Conservation (phyloP, 2,329 filamentous ascomycete genomes). For the Reticulascus tulasneorum region DNA sequence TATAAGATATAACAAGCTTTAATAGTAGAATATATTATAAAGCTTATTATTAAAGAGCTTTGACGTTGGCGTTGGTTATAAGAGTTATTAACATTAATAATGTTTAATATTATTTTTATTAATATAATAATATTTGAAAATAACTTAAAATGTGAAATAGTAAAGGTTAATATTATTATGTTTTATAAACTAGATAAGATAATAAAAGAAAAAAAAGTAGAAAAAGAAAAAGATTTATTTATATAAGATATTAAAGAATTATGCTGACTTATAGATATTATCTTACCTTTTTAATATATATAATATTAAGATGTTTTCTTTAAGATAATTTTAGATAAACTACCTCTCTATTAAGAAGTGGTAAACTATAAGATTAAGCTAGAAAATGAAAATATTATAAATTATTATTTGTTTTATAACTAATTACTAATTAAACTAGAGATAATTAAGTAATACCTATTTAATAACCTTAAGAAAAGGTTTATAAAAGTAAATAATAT, state of each 20-base stretch:
- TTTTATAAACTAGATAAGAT: no score
- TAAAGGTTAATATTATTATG: no score
- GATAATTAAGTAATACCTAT: background rate
- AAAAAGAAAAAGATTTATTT: no score
- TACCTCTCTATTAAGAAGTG: background rate
- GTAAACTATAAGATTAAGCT: background rate
- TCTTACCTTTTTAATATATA: background rate
- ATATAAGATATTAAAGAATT: no score
- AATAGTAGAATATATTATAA: no score
- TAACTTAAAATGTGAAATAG: background rate
- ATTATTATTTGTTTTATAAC: background rate
- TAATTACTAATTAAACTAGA: background rate
- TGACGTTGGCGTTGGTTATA: no score
- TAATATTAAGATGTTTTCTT: background rate
- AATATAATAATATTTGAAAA: background rate
- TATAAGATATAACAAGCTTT: no score
- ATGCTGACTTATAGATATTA: no score
- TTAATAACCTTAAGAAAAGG: background rate
- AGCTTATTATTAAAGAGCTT: no score
- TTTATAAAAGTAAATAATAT: no score
- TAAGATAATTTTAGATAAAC: background rate
- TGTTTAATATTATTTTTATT: background rate
- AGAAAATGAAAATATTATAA: slow-evolving; percentile 1
- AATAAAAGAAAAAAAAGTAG: no score
- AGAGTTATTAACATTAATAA: no score